Conservation (phyloP, 495 filamentous ascomycete species). For the Hypoxylon perforatum region DNA sequence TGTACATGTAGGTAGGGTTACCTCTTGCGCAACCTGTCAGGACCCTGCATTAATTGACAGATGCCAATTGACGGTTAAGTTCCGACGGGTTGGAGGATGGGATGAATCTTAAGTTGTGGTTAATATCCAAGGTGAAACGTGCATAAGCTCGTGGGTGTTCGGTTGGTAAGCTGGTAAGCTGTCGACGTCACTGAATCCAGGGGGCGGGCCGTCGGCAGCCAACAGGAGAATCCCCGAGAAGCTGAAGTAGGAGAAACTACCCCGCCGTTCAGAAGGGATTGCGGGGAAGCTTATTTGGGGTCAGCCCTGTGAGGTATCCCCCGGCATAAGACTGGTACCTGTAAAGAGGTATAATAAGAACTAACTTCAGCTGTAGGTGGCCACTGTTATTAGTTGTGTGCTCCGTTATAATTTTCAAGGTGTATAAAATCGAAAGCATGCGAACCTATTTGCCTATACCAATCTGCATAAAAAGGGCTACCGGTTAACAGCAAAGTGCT, state of each 20-base stretch:
- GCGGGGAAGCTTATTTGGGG: conserved; percentile 11
- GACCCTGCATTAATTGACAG: conserved; percentile 8
- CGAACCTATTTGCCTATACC: too few relatives aligned
- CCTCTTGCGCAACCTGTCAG: conserved; percentile 17
- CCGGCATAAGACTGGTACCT: background rate
- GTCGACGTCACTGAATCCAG: conserved; percentile 27
- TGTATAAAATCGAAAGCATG: too few relatives aligned
- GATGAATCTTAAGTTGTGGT: too few relatives aligned
- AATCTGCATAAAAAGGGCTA: too few relatives aligned
- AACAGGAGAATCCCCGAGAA: too few relatives aligned
- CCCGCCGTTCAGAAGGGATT: conserved; percentile 15
- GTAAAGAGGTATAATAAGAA: too few relatives aligned
- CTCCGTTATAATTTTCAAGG: too few relatives aligned
- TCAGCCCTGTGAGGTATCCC: background rate
- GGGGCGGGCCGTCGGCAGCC: background rate
- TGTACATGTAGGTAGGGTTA: conserved; percentile 13
- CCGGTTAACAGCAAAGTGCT: too few relatives aligned
- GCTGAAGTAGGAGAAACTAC: background rate
- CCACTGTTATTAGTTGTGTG: too few relatives aligned
- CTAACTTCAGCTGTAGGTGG: too few relatives aligned
- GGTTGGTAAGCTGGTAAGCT: background rate
- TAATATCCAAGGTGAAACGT: background rate
- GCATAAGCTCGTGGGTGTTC: background rate
- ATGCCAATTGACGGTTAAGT: background rate
- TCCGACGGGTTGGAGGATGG: background rate